phyloP scores from a whole-genome alignment of 805 yeast species.

The Grigorovia yakushimaensis region DNA sequence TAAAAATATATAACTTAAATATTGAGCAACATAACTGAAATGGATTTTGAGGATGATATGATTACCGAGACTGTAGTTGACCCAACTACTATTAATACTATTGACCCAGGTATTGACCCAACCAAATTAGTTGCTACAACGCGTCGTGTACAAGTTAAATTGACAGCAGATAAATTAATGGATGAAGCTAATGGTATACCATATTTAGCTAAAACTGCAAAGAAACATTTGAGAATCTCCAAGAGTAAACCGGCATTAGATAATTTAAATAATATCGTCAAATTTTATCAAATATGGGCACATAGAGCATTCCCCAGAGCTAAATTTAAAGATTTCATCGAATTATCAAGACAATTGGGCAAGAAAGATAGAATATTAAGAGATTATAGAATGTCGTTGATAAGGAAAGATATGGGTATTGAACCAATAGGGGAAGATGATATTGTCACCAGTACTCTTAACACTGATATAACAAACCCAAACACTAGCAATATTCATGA shows the following conservation, averaged over 20 bases:
- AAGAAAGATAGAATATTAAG: conserved; percentile 33
- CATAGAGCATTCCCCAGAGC: conserved; percentile 73
- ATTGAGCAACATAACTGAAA: background rate
- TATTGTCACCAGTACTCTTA: background rate
- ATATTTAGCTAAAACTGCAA: conserved; percentile 32
- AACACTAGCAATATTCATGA: too few relatives aligned
- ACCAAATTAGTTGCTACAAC: conserved; percentile 15
- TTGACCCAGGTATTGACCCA: conserved; percentile 18
- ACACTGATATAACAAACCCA: too few relatives aligned
- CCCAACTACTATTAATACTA: conserved; percentile 9
- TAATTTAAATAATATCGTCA: conserved; percentile 32
- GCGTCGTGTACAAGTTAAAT: conserved; percentile 32
- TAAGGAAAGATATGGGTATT: conserved; percentile 31
- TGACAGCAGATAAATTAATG: conserved; percentile 44
- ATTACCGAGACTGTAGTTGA: conserved; percentile 1
- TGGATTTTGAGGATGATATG: conserved; percentile 6
- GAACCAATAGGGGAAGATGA: conserved; percentile 3
- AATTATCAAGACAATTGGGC: conserved; percentile 43
- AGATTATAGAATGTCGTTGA: conserved; percentile 32
- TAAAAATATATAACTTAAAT: too few relatives aligned
- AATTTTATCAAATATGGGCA: conserved; percentile 64
- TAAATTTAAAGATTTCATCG: conserved; percentile 58
- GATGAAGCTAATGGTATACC: conserved; percentile 47
- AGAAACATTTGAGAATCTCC: conserved; percentile 28
- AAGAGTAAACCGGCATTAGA: conserved; percentile 17